These are phyloP conservation scores for Pleurostoma richardsiae DNA, from an alignment of 2,329 filamentous ascomycete genomes.

Conservation along the genomic window DNA sequence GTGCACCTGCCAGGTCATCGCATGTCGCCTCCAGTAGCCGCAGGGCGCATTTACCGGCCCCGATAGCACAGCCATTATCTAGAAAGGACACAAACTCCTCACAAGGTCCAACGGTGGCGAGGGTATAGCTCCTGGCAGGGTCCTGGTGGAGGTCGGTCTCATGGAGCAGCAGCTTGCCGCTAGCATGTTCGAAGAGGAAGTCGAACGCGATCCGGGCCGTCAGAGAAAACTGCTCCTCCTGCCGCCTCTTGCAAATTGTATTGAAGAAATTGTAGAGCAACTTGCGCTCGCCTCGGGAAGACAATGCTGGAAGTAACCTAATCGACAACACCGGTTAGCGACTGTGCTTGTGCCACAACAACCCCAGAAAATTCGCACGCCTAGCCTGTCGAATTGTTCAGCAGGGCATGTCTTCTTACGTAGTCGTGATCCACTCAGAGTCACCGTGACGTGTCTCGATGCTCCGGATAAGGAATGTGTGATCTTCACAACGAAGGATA, in stretches of 20 bases:
- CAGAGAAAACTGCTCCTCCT: no score
- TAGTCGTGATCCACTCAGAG: no score
- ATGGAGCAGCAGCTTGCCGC: neutral
- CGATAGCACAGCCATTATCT: neutral
- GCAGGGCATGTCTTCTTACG: no score
- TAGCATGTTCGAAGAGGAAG: neutral
- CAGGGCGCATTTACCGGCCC: neutral
- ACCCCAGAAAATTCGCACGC: neutral
- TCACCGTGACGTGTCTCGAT: neutral
- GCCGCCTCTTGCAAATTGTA: neutral
- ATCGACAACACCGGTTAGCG: neutral
- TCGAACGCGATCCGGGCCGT: neutral
- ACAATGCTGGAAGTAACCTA: neutral
- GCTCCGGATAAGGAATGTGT: neutral
- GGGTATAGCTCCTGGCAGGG: neutral
- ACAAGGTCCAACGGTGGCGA: neutral
- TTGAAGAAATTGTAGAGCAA: neutral
- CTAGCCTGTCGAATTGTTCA: no score
- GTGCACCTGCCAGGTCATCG: neutral
- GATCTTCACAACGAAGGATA: neutral
- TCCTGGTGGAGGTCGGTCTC: neutral
- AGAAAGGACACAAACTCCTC: neutral
- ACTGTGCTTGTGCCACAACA: neutral
- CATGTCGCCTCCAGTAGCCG: neutral
- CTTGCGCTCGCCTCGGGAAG: neutral